A percentile compares a stretch with the other conserved stretches of the same genome.
phyloP scores from a whole-genome alignment of 2,329 filamentous ascomycete genomes.

The Chaetomium sp. region DNA sequence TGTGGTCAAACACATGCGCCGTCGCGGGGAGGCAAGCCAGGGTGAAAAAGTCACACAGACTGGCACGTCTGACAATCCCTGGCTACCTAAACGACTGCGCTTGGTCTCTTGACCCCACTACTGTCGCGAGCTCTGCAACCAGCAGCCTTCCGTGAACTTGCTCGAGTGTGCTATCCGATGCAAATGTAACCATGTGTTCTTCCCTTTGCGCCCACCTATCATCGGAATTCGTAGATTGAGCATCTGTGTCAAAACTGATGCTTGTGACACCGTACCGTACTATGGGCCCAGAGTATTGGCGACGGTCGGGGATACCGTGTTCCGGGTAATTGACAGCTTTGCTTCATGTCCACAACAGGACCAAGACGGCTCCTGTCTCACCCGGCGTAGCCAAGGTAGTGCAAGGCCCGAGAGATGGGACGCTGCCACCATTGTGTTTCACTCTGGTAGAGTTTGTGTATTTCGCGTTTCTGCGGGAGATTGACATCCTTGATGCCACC shows the following conservation, averaged over 20 bases:
- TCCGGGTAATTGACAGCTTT: constrained; percentile 12
- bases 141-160: constrained; percentile 6
- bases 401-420: not conserved
- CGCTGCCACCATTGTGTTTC: not conserved
- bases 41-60: constrained; percentile 1
- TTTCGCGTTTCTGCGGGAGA: not conserved
- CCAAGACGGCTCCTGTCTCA: constrained; percentile 23
- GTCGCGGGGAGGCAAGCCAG: constrained; percentile 2
- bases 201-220: not conserved
- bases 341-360: constrained; percentile 11
- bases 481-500: not conserved
- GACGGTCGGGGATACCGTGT: constrained; percentile 2
- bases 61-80: constrained; percentile 2
- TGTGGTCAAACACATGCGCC: constrained; percentile 19
- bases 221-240: not conserved
- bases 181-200: not conserved
- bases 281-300: not conserved
- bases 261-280: not conserved
- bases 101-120: not conserved
- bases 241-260: not conserved
- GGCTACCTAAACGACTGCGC: not conserved
- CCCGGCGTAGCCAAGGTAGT: constrained; percentile 18
- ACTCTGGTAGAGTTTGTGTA: not conserved
- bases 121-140: not conserved
- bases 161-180: not conserved